Base-by-base conservation (phyloP, 176 grass and related monocot genomes). In the Lolium multiflorum region DNA sequence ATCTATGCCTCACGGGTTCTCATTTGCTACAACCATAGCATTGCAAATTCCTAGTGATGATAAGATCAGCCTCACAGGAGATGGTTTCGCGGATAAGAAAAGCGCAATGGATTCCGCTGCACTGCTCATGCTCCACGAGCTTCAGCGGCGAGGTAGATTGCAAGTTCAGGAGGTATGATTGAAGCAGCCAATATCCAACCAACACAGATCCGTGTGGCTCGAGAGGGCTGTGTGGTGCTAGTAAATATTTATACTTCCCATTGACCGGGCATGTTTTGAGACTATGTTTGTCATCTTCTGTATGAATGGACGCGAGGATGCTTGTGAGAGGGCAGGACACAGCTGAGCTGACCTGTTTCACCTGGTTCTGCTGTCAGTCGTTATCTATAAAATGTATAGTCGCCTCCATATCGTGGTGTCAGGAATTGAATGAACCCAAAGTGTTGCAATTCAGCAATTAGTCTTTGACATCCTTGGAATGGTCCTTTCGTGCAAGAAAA, bases 41-140 rank as follows among this genome's bases (percentile, higher is more conserved):
- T 80, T 96, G 90, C 92, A 91, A 71, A 73, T 96, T 87, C 97
- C 97, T 1, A 90, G 82, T 28, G 56, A 11, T 16, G 60, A 90
- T 20, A 80, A 77, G 71, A 91, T 99, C 74, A 91, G 80, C 69
- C 84, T 91, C 64, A 76, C 24, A 0, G 97, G 94, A 75, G 92
- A 99, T 0, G 35, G 67, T 4, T 90, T 90, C 2, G 51, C 71
- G 2, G 94, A 96, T 71, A 99, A 94, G 83, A 99, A 96, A 79
- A 92, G 90, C 16, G 85, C 94, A 2, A 85, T 94, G 76, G 97
- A 96, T 81, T 94, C 94, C 9, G 94, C 92, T 54, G 91, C 97
- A 41, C 43, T 99, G 71, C 49, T 82, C 59, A 72, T 96, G 88
- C 92, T 96, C 56, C 92, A 96, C 35, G 92, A 99, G 85, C 94